A percentile compares a stretch with the other conserved stretches of the same genome.
phyloP scores from a whole-genome alignment of 2,329 filamentous ascomycete genomes.

The Ascochyta clinopodiicola region DNA sequence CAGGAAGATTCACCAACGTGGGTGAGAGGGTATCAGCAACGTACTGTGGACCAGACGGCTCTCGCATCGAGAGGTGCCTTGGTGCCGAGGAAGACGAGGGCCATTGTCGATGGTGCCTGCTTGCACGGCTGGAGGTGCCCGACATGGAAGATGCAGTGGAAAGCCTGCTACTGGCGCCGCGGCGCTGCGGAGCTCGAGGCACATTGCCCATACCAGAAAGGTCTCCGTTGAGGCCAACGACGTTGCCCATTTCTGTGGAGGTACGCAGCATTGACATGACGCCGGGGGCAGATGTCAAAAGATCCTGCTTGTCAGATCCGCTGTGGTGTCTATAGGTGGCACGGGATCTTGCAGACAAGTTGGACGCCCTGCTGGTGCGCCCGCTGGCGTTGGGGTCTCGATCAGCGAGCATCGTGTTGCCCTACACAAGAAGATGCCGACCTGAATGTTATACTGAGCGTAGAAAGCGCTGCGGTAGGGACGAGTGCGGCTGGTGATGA shows the following conservation, averaged over 20 bases:
- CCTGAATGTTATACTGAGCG: neutral
- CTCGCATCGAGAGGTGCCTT: slow-evolving; percentile 50
- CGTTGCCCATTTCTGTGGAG: slow-evolving; percentile 56
- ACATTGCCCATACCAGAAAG: slow-evolving; percentile 47
- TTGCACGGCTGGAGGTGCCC: slow-evolving; percentile 50
- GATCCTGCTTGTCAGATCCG: slow-evolving; percentile 38
- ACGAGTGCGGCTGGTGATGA: slow-evolving; percentile 18
- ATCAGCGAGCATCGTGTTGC: slow-evolving; percentile 53
- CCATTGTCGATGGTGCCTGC: slow-evolving; percentile 42
- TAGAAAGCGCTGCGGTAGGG: slow-evolving; percentile 8
- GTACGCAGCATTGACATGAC: slow-evolving; percentile 60
- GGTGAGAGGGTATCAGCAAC: slow-evolving; percentile 47
- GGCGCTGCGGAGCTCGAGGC: slow-evolving; percentile 44
- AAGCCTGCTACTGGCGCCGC: slow-evolving; percentile 43
- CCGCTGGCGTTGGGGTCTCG: slow-evolving; percentile 54
- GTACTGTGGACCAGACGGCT: slow-evolving; percentile 52
- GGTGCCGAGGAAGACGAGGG: slow-evolving; percentile 50
- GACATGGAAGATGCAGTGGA: slow-evolving; percentile 52
- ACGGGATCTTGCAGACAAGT: slow-evolving; percentile 50
- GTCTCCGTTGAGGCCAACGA: slow-evolving; percentile 50
- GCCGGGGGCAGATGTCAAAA: slow-evolving; percentile 46
- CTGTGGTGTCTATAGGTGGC: slow-evolving; percentile 38
- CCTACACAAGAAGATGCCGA: neutral
- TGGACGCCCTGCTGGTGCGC: slow-evolving; percentile 56
- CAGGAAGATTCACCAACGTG: slow-evolving; percentile 38